Conservation (phyloP, 176 grass and related monocot genomes). For the Thinopyrum elongatum region DNA sequence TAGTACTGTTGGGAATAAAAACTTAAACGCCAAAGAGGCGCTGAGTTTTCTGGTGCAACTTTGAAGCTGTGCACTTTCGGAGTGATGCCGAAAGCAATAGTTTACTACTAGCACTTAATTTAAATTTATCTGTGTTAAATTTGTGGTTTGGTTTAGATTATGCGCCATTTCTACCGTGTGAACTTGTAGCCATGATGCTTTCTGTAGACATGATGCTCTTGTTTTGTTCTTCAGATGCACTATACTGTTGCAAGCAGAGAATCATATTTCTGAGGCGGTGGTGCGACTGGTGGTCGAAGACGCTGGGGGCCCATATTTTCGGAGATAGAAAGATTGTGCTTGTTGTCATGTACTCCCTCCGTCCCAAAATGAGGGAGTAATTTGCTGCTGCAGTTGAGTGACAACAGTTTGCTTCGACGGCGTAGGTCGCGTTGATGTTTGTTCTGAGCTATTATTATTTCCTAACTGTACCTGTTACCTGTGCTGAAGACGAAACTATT, state of each 20-base stretch:
- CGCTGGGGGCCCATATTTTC: background rate
- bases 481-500: no score
- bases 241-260: slow-evolving; percentile 29
- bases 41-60: slow-evolving; percentile 34
- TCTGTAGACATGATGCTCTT: slow-evolving; percentile 23
- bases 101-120: slow-evolving; percentile 27
- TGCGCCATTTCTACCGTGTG: background rate
- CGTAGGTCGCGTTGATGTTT: background rate
- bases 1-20: background rate
- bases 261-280: slow-evolving; percentile 23
- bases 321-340: background rate
- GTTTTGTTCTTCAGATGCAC: slow-evolving; percentile 49
- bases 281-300: background rate
- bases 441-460: background rate
- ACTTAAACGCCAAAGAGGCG: slow-evolving; percentile 14
- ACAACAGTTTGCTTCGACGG: background rate
- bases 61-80: slow-evolving; percentile 20
- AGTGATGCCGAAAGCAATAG: slow-evolving; percentile 10
- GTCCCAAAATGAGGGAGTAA: no score
- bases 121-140: slow-evolving; percentile 2
- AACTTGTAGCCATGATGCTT: slow-evolving; percentile 23
- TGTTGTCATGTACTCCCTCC: background rate
- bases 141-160: slow-evolving; percentile 28
- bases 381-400: background rate
- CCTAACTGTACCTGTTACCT: background rate